Evolutionary conservation across 148 eudicot genomes (phyloP).

Genomic region (Rhododendron griersonianum): DNA sequence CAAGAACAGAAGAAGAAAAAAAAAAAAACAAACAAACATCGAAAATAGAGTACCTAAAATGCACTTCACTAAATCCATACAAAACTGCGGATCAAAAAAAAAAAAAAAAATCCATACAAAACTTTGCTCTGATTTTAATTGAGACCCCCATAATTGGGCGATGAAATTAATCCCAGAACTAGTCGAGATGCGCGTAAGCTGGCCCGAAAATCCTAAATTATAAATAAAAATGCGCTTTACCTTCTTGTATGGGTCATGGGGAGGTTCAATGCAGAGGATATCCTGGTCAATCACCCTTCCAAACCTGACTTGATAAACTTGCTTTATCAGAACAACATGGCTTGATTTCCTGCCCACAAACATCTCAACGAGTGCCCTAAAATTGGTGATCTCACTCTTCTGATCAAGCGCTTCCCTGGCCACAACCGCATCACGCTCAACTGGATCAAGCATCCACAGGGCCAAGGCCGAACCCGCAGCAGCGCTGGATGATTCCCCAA

Average conservation of each 20-base stretch:
- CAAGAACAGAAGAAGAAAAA: too few species aligned
- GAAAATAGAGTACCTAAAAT: too few species aligned
- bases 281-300: conserved; percentile 57
- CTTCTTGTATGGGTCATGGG: conserved; percentile 62
- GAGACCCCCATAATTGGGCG: background rate
- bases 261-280: conserved; percentile 55
- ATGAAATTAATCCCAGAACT: too few species aligned
- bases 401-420: conserved; percentile 55
- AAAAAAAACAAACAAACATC: too few species aligned
- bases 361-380: conserved; percentile 51
- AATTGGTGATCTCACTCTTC: conserved; percentile 26
- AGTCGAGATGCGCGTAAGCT: too few species aligned
- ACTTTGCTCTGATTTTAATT: too few species aligned
- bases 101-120: too few species aligned
- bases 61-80: too few species aligned
- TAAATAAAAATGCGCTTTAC: conserved; percentile 19
- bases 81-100: too few species aligned
- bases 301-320: conserved; percentile 51
- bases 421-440: conserved; percentile 52
- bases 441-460: conserved; percentile 46
- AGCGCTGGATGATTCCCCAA: background rate
- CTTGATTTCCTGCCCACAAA: conserved; percentile 71
- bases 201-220: too few species aligned
- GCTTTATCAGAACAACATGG: conserved; percentile 56
- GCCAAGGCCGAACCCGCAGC: conserved; percentile 20